Evolutionary conservation across 2,329 filamentous ascomycete species (phyloP).

Genomic region (Alternaria triticimaculans): DNA sequence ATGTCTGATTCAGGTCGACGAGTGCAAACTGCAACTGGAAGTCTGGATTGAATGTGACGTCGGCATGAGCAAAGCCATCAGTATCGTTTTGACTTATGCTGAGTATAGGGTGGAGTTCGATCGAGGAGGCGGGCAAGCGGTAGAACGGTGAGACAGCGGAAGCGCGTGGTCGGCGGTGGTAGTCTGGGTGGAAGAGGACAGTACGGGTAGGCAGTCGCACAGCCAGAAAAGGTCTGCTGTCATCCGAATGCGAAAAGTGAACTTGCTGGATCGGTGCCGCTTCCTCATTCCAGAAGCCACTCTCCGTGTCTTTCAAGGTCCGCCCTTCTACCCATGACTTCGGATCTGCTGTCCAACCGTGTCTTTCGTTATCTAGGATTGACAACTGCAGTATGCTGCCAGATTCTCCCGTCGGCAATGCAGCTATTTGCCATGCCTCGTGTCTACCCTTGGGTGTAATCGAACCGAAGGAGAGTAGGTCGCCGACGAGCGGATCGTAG

Average conservation of each 20-base stretch:
- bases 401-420: conserved; percentile 58
- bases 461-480: conserved; percentile 65
- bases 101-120: conserved; percentile 64
- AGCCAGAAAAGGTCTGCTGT: conserved; percentile 57
- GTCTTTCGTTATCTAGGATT: conserved; percentile 58
- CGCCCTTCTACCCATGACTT: conserved; percentile 58
- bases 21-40: conserved; percentile 68
- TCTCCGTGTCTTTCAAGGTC: conserved; percentile 53
- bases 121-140: conserved; percentile 53
- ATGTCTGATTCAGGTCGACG: conserved; percentile 69
- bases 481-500: conserved; percentile 51
- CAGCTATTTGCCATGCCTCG: conserved; percentile 33
- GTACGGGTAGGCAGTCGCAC: conserved; percentile 57
- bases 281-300: conserved; percentile 63
- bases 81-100: conserved; percentile 61
- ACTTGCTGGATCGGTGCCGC: conserved; percentile 62
- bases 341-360: conserved; percentile 61
- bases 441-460: conserved; percentile 54
- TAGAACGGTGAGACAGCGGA: conserved; percentile 26
- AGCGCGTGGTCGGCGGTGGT: conserved; percentile 17
- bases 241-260: conserved; percentile 55
- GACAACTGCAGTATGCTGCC: conserved; percentile 66
- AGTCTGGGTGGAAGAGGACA: conserved; percentile 54
- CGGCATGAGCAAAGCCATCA: conserved; percentile 63
- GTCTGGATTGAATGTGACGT: conserved; percentile 70